A percentile compares a stretch with the other conserved stretches of the same genome.
phyloP scores from a whole-genome alignment of 2,329 filamentous ascomycete genomes.

The Metarhizium guizhouense region DNA sequence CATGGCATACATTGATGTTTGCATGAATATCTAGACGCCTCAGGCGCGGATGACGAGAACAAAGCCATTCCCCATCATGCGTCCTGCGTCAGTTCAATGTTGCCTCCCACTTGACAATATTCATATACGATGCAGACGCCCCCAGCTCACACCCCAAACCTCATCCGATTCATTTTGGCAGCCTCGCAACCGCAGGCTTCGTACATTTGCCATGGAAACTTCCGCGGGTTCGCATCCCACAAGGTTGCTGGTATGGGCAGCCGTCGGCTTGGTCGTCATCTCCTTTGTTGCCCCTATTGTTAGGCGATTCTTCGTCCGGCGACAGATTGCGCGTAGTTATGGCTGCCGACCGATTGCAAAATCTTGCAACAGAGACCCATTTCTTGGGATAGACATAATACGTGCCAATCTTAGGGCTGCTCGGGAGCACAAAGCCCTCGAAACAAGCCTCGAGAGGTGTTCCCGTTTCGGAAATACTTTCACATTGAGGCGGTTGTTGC shows the following conservation, averaged over 20 bases:
- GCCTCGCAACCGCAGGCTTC: too few species aligned
- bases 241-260: background rate
- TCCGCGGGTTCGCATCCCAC: too few species aligned
- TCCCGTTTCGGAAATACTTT: slow-evolving; percentile 1
- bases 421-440: slow-evolving; percentile 1
- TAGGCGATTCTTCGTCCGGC: background rate
- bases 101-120: too few species aligned
- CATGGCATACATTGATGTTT: too few species aligned
- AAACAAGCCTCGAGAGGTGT: background rate
- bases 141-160: too few species aligned
- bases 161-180: too few species aligned
- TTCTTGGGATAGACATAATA: slow-evolving; percentile 4
- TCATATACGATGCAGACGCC: too few species aligned
- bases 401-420: background rate
- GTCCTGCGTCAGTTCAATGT: too few species aligned
- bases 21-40: too few species aligned
- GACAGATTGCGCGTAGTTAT: background rate
- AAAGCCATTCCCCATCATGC: too few species aligned
- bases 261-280: background rate
- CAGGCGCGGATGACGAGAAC: too few species aligned
- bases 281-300: background rate
- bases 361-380: background rate
- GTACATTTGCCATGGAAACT: too few species aligned
- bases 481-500: background rate
- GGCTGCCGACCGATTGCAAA: slow-evolving; percentile 3